Evolutionary conservation across 306 rosid species (phyloP).

Genomic region (Pachyrhizus erosus): DNA sequence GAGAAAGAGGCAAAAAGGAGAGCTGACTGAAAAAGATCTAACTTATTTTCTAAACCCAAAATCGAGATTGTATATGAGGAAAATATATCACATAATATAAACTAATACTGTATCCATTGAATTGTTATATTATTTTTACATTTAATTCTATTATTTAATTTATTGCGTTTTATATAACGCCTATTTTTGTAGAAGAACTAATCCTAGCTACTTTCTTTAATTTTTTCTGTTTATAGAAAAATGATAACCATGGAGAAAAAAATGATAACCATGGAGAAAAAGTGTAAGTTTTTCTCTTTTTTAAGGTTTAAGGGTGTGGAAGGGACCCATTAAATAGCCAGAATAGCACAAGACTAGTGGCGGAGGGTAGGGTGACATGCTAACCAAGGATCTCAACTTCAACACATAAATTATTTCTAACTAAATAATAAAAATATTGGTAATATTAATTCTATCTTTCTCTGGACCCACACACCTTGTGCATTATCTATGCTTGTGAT

Average conservation of each 20-base stretch:
- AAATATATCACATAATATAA: too few relatives aligned
- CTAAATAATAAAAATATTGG: background rate
- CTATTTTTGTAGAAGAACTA: background rate
- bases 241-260: background rate
- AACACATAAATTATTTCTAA: background rate
- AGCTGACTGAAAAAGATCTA: too few relatives aligned
- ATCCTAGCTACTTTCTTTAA: background rate
- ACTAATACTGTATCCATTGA: too few relatives aligned
- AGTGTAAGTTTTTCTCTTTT: background rate
- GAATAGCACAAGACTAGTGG: slow-evolving; percentile 33
- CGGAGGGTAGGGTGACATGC: slow-evolving; percentile 35
- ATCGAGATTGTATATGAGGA: too few relatives aligned
- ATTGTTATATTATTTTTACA: background rate
- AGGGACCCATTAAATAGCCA: slow-evolving; percentile 28
- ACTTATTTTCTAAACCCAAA: too few relatives aligned
- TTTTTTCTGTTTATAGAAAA: background rate
- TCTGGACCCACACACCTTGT: slow-evolving; percentile 28
- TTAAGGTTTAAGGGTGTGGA: slow-evolving; percentile 13
- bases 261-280: background rate
- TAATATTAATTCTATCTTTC: background rate
- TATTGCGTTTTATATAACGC: too few relatives aligned
- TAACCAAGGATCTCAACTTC: background rate
- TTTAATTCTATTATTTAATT: background rate
- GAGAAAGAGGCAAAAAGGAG: too few relatives aligned
- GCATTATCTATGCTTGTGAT: background rate